Evolutionary conservation across 192 early-diverging fungal species (phyloP).

Genomic region (Backusella morwellensis): DNA sequence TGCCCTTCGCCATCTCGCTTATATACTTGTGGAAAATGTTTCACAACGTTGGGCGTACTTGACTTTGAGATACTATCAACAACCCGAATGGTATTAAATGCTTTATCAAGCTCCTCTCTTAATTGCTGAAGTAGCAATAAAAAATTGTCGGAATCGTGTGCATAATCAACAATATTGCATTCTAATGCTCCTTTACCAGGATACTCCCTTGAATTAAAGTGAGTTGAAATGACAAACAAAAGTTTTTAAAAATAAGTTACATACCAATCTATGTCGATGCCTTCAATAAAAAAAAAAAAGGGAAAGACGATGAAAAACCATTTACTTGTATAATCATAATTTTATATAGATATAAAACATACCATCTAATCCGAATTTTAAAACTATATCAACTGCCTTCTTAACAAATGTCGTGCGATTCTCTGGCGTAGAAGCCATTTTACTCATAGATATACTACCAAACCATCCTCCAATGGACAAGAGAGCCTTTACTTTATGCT

Average conservation of each 20-base stretch:
- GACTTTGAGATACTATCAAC: neutral
- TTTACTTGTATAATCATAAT: neutral
- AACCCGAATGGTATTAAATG: neutral
- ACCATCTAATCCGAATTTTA: slow-evolving; percentile 4
- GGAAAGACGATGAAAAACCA: neutral
- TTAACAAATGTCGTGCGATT: neutral
- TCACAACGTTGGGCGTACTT: neutral
- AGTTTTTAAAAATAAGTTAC: too few relatives aligned
- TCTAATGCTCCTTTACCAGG: slow-evolving; percentile 4
- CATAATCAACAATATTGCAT: slow-evolving; percentile 9
- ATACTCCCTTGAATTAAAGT: neutral
- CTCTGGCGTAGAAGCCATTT: slow-evolving; percentile 2
- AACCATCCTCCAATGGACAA: slow-evolving; percentile 8
- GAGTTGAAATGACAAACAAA: neutral
- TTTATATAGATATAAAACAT: neutral
- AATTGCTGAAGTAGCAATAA: slow-evolving; percentile 5
- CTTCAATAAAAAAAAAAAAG: neutral
- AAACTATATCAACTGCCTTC: neutral
- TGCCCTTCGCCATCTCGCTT: neutral
- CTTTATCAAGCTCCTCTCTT: slow-evolving; percentile 1
- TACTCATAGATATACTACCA: neutral
- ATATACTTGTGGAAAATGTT: neutral
- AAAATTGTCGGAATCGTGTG: slow-evolving; percentile 1
- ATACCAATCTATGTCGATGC: slow-evolving; percentile 4
- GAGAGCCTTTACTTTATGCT: neutral